Evolutionary conservation across 139 green algal species (phyloP), one percentile per base, ranked within the genome.

Genomic region (Chlamydomonas asymmetrica): DNA sequence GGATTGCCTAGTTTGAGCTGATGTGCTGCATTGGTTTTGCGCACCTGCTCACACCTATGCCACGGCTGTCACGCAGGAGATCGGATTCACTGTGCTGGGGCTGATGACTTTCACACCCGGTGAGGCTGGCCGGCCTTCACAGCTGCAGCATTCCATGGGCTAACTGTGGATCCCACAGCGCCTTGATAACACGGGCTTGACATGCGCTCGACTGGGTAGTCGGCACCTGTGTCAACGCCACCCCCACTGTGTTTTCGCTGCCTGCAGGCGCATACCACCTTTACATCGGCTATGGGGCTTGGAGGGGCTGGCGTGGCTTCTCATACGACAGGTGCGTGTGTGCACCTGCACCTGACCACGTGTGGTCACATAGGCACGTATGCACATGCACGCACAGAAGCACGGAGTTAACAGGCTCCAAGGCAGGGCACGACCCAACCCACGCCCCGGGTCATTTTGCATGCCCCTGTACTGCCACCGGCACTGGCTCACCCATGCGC

Each of bases 61-160:
- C 5, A 38, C 20, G 23, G 25, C 13, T 20, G 23, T 67, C 2
- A 43, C 52, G 50, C 79, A 88, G 83, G 84, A 89, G 38, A 78
- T 85, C 32, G 80, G 80, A 0, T 89, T 89, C 39, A 86, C 74
- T 0, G 59, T 89, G 22, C 68, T 89, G 3, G 84, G 84, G 3
- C 3, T 71, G 4, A 50, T 86, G 40, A 89, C 80, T 1, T 85
- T 86, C 56, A 60, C 83, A 0, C 84, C 84, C 57, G 84, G 82
- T 87, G 49, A 57, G 74, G 6, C 13, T 20, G 20, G 59, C n/a
- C n/a, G 23, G 25, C 10, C 25, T 65, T 16, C 22, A 22, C 25
- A 41, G 31, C 7, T n/a, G 9, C 40, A 71, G 6, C 9, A 31
- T 40, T 48, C 34, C 8, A 57, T 57, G 27, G 3, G 39, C 27